Evolutionary conservation across 306 rosid genomes (phyloP).

Genomic region (Malus orientalis): DNA sequence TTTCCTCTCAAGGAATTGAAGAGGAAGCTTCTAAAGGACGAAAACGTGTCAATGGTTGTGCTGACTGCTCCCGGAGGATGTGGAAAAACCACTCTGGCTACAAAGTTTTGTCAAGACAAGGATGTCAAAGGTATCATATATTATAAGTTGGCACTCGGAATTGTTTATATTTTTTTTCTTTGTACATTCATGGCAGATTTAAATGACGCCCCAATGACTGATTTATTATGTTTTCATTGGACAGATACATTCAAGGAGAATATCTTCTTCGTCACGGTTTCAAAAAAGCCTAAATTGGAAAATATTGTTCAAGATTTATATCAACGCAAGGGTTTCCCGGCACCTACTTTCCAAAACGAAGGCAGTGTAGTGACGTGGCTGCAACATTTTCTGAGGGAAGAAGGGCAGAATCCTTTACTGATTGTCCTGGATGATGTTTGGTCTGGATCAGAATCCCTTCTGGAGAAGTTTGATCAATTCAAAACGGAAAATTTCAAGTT

Average conservation of each 20-base stretch:
- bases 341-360: conserved; percentile 26
- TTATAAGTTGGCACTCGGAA: no score
- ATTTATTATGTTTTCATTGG: background rate
- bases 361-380: conserved; percentile 11
- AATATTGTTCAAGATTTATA: conserved; percentile 28
- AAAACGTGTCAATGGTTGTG: conserved; percentile 17
- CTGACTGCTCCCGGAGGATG: conserved; percentile 44
- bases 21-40: conserved; percentile 21
- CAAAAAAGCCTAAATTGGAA: conserved; percentile 36
- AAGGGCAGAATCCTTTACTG: background rate
- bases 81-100: conserved; percentile 46
- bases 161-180: background rate
- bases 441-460: background rate
- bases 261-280: conserved; percentile 44
- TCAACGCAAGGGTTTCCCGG: conserved; percentile 13
- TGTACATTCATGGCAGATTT: no score
- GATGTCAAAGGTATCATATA: conserved; percentile 11
- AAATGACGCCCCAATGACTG: background rate
- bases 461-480: conserved; percentile 23
- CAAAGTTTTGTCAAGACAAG: conserved; percentile 35
- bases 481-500: conserved; percentile 27
- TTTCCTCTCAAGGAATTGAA: conserved; percentile 37
- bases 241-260: conserved; percentile 43
- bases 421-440: conserved; percentile 19
- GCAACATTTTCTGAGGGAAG: background rate